These are phyloP conservation scores for Astrothelium subdiscretum DNA, from an alignment of 495 filamentous ascomycete genomes.

Conservation along the genomic window DNA sequence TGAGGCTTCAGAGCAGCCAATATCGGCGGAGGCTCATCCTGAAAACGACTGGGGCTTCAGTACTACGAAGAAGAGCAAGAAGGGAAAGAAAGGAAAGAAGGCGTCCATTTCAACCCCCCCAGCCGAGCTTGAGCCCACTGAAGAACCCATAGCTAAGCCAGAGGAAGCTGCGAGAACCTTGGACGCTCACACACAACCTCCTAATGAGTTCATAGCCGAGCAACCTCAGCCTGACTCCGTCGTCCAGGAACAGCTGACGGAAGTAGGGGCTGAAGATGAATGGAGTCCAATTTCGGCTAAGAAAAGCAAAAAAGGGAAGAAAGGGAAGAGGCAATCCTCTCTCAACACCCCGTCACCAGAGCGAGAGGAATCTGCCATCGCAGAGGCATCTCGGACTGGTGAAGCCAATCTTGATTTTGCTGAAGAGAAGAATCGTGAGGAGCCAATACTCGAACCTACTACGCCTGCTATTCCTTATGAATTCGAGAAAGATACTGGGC, in stretches of 20 bases:
- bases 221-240: conserved; percentile 1
- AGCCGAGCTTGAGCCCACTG: neutral
- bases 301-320: conserved; percentile 8
- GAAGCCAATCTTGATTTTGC: neutral
- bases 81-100: conserved; percentile 9
- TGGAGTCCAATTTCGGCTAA: neutral
- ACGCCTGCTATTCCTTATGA: neutral
- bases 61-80: conserved; percentile 5
- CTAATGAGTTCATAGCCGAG: neutral
- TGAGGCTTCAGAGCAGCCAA: conserved; percentile 3
- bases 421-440: neutral
- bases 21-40: no score
- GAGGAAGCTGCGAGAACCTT: neutral
- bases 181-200: neutral
- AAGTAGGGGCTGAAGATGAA: neutral
- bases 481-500: neutral
- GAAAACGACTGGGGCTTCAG: neutral
- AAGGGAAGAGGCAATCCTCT: neutral
- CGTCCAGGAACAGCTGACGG: neutral
- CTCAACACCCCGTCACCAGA: neutral
- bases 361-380: neutral
- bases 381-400: neutral
- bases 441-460: neutral
- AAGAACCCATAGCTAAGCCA: neutral
- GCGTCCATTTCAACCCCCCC: neutral